Evolutionary conservation across 495 filamentous ascomycete genomes (phyloP).

Genomic region (Platismatia glauca): DNA sequence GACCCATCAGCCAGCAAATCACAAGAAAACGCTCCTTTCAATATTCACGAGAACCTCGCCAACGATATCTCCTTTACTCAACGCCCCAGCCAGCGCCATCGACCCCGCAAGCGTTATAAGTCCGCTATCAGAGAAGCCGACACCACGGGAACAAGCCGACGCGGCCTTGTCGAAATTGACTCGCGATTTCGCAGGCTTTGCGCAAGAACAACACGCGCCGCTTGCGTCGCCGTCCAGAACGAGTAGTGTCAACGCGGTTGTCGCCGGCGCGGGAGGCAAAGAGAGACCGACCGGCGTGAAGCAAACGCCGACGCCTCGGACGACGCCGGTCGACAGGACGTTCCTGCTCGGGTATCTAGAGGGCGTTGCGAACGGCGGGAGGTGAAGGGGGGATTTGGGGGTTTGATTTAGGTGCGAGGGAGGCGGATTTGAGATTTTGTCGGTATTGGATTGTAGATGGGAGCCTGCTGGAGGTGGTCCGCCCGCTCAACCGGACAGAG

Average conservation of each 20-base stretch:
- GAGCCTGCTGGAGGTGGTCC: background rate
- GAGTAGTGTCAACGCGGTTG: constrained; percentile 3
- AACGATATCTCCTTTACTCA: constrained; percentile 12
- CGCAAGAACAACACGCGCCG: background rate
- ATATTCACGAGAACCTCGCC: constrained; percentile 55
- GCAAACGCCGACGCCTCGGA: constrained; percentile 45
- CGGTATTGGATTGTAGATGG: background rate
- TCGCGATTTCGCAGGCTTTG: background rate
- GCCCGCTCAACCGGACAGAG: background rate
- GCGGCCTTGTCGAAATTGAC: constrained; percentile 6
- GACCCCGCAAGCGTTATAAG: constrained; percentile 34
- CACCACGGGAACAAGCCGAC: constrained; percentile 12
- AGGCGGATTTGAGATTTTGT: background rate
- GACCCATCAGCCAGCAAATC: constrained; percentile 45
- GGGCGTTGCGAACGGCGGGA: constrained; percentile 40
- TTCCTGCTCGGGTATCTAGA: constrained; percentile 73
- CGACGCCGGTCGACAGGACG: constrained; percentile 61
- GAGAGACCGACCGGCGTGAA: constrained; percentile 33
- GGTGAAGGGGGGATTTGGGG: constrained; percentile 1
- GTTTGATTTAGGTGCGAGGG: background rate
- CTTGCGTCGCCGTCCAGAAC: background rate
- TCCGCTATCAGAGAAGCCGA: constrained; percentile 37
- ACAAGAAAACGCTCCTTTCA: constrained; percentile 59
- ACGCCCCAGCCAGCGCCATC: constrained; percentile 26
- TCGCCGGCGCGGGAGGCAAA: constrained; percentile 20